Evolutionary conservation across 345 rosid species (phyloP), one percentile per base, ranked within the genome.

Genomic region (Rhodamnia rubescens): DNA sequence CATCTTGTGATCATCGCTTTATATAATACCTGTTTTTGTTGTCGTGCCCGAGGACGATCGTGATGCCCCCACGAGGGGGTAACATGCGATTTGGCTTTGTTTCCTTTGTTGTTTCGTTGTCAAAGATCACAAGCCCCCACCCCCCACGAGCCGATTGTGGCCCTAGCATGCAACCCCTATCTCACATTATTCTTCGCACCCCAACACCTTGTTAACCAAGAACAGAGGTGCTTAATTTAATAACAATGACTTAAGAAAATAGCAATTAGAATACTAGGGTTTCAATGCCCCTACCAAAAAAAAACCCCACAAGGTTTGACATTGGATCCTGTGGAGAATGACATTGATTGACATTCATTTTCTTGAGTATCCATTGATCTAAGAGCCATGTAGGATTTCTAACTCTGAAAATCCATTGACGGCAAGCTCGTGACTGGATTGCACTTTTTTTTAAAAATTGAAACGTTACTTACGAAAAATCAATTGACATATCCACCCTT

Each of bases 51-150:
- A 89, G 90, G 90, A 89, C 87, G 91, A 91, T 85, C 57, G 32
- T 16, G 90, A 90, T 83, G 84, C 75, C 85, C 88, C 90, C 95
- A 92, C 93, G 92, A 93, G 93, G 92, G 90, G 87, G 93, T 87
- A 92, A 91, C 92, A 85, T 91, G 93, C 91, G 86, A 78, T 69
- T 69, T 69, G 78, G 78, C 78, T 69, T 21, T 69, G 78, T 32
- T 69, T 69, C 7, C 78, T 36, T 69, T 69, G 78, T 69, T 69
- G 78, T 36, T 69, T 69, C 78, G 47, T 36, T 36, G 78, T 69
- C 78, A 36, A 69, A 36, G 78, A 69, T 69, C 13, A 40, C 26
- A 40, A 69, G 12, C 1, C 78, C 78, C 47, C 47, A 69, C 24
- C 47, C 78, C 78, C 78, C 78, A 18, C 78, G 47, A 69, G 78